Conservation (phyloP, 257 asterid genomes). For the Anisodus acutangulus region DNA sequence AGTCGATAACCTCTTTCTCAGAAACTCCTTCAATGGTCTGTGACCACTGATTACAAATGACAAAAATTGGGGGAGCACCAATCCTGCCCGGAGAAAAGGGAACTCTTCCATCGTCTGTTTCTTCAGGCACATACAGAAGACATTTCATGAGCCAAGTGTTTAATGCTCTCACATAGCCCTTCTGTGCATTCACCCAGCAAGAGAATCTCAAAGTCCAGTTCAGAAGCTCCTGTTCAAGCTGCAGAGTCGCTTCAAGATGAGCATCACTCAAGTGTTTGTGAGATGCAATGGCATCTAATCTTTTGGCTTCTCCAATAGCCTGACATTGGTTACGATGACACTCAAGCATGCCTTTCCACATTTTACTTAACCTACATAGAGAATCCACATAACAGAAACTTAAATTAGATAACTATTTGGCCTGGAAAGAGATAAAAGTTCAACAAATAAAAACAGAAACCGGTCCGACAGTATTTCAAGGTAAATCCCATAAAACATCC, state of each 20-base stretch:
- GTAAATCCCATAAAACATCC: background rate
- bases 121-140: constrained; percentile 87
- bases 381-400: constrained; percentile 14
- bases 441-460: background rate
- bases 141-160: constrained; percentile 94
- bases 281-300: constrained; percentile 70
- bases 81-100: constrained; percentile 94
- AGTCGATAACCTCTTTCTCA: constrained; percentile 79
- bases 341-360: constrained; percentile 96
- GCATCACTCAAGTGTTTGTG: constrained; percentile 71
- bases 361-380: constrained; percentile 61
- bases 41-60: constrained; percentile 85
- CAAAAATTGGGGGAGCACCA: constrained; percentile 90
- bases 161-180: constrained; percentile 70
- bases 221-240: constrained; percentile 78
- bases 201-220: constrained; percentile 85
- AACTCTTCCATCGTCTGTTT: constrained; percentile 82
- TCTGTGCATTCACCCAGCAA: constrained; percentile 80
- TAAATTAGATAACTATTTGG: background rate
- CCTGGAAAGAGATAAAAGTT: background rate
- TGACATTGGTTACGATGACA: constrained; percentile 85
- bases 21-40: constrained; percentile 76
- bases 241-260: constrained; percentile 80
- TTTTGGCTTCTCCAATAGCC: constrained; percentile 84
- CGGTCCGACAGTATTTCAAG: background rate